Conservation (phyloP, 192 early-diverging fungal species). For the Fimicolochytrium jonesii region DNA sequence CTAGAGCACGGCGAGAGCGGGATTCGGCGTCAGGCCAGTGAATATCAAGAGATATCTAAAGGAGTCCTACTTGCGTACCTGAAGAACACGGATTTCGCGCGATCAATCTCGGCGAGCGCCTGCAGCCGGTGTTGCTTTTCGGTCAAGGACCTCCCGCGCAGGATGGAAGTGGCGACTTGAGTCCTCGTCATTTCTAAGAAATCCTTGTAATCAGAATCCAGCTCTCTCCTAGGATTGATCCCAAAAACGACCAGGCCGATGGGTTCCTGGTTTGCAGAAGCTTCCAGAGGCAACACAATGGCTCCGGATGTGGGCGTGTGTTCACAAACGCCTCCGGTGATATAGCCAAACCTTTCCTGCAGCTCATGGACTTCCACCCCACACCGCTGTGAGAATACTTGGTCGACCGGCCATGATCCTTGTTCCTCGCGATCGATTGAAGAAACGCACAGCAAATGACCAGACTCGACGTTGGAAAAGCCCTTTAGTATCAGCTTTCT, state of each 20-base stretch:
- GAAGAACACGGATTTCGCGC: constrained; percentile 7
- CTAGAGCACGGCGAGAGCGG: not conserved
- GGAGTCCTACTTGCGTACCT: no score
- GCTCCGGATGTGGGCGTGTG: not conserved
- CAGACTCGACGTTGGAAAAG: not conserved
- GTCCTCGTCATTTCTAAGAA: constrained; percentile 3
- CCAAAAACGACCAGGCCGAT: constrained; percentile 4
- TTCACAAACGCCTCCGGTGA: not conserved
- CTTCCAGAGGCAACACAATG: not conserved
- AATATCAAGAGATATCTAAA: no score
- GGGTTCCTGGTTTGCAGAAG: not conserved
- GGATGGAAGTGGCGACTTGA: not conserved
- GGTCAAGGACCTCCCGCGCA: not conserved
- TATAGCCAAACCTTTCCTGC: not conserved
- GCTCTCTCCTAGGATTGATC: not conserved
- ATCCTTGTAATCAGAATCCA: not conserved
- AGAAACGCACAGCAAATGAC: not conserved
- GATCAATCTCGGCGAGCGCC: constrained; percentile 1
- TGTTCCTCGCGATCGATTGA: not conserved
- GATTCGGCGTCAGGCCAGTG: no score
- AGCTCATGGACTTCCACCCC: not conserved
- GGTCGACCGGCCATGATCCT: not conserved
- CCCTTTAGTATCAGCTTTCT: not conserved
- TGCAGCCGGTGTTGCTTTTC: not conserved
- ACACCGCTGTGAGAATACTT: not conserved